Base-by-base conservation (phyloP, 1,284 basidiomycete genomes). In the Porodaedalea pini region DNA sequence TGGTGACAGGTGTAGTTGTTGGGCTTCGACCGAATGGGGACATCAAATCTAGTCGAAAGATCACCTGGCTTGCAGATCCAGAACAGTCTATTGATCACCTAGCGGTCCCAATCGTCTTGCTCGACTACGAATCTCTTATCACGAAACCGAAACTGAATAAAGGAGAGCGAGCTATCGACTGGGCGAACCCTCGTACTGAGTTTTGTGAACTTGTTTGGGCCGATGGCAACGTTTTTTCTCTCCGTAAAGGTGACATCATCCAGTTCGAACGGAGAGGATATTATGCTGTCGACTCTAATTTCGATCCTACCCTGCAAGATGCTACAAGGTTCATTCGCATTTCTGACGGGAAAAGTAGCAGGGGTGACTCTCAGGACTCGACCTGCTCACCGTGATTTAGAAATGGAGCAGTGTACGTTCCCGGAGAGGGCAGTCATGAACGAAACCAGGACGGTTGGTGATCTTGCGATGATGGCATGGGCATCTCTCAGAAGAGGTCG, bases 251-350 rank as follows among this genome's bases (percentile, higher is more conserved):
- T 27, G 92, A 94, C 65, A 90, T 92, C 66, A 91, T 99, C 63
- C 97, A 99, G 73, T 98, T 99, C 67, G 97, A 99, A 78, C 81
- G 97, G 67, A 98, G 98, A 72, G 97, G 97, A 13, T 99, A 96
- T 74, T 97, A 87, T 72, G 89, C 95, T 67, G 88, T 85, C 66
- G 95, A 95, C 66, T 83, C 84, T 25, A 76, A 78, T 41, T 71
- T 66, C n/a, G 70, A 73, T 64, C 73, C 74, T 56, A 73, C 59
- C 78, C 76, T 47, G 49, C 47, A 19, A 59, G 59, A 48, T 76
- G 78, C n/a, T 48, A 73, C 82, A 66, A 85, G 91, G 73, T 94
- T 94, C 70, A 89, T 94, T 68, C 81, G 77, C 64, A 94, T 95
- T 62, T 92, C 93, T 0, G 92, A 95, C 68, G 92, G 93, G 15